Conservation (phyloP, 108 stramenopile genomes). For the Nannochloropsis gaditana region DNA sequence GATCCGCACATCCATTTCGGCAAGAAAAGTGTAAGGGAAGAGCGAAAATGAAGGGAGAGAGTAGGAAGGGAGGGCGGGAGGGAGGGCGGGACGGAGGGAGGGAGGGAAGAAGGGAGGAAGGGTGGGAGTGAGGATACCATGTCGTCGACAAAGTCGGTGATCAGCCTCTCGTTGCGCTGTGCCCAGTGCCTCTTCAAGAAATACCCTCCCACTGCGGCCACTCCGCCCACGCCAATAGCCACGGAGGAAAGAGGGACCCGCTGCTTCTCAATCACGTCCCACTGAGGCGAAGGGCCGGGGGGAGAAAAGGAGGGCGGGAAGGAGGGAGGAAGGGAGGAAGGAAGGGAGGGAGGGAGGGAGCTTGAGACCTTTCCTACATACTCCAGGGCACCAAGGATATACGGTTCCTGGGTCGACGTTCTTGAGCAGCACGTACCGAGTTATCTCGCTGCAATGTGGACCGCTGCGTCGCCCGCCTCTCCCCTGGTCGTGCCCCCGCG, state of each 20-base stretch:
- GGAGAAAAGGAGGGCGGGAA: background rate
- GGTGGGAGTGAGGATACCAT: background rate
- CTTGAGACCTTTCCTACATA: background rate
- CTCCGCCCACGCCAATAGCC: background rate
- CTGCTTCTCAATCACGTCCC: background rate
- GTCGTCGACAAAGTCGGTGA: background rate
- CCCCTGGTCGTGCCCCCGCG: background rate
- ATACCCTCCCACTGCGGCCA: background rate
- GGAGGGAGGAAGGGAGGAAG: slow-evolving; percentile 1
- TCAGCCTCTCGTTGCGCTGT: background rate
- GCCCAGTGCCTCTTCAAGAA: background rate
- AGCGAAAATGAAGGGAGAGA: background rate
- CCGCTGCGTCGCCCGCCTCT: background rate
- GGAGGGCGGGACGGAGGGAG: background rate
- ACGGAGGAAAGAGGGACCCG: background rate
- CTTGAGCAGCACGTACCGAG: background rate
- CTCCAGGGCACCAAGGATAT: too few relatives aligned
- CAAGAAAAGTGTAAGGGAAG: too few relatives aligned
- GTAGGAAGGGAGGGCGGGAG: background rate
- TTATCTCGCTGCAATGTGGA: background rate
- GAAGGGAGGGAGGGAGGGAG: background rate
- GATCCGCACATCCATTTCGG: too few relatives aligned
- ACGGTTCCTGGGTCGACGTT: background rate
- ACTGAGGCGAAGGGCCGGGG: background rate
- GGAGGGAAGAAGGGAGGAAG: background rate